Evolutionary conservation across 2,329 filamentous ascomycete genomes (phyloP), one percentile per base, ranked within the genome.

Genomic region (Xylariomycetidae sp.): DNA sequence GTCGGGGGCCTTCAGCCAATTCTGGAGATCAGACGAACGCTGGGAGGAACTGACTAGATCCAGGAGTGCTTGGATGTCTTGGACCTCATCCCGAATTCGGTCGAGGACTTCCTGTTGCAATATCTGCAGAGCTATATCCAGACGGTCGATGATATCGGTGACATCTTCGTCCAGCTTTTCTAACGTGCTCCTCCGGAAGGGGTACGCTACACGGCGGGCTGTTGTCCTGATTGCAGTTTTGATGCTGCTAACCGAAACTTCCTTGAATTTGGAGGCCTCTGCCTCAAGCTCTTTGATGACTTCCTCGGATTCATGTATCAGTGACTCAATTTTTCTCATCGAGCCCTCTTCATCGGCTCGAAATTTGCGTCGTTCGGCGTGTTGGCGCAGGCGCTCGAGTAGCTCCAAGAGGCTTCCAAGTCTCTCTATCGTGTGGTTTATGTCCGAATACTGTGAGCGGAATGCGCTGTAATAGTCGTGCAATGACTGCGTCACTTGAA

Each of bases 1-100:
- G 42, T 64, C 59, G 2, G 60, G 59, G 4, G 59, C 57, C 13
- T 46, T 51, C 10, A 63, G 47, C 60, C 60, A 63, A 4, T 14
- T 6, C 14, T 43, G 43, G 18, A 61, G 25, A 9, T 26, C 25
- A 13, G 13, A 26, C 10, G 25, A 26, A 7, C 10, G 25, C 14
- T 26, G 25, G 9, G 25, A 26, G 25, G 25, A 26, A 9, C 25
- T 26, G 25, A 14, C 25, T 8, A 26, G 25, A 9, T 26, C 25
- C 14, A 26, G 8, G 6, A 26, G 25, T 26, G 25, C 25, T 26
- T 26, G 10, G 25, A 26, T 26, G 14, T 26, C 25, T 8, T 14
- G 25, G 25, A 26, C 25, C 7, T 26, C 28, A 19, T 19, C 17
- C 14, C 15, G 28, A 19, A 19, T 12, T 7, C 5, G 15, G 28